Percentiles rank a stretch among this genome's conserved stretches.
Conservation (phyloP, 345 rosid species). For the Nasturtium officinale region DNA sequence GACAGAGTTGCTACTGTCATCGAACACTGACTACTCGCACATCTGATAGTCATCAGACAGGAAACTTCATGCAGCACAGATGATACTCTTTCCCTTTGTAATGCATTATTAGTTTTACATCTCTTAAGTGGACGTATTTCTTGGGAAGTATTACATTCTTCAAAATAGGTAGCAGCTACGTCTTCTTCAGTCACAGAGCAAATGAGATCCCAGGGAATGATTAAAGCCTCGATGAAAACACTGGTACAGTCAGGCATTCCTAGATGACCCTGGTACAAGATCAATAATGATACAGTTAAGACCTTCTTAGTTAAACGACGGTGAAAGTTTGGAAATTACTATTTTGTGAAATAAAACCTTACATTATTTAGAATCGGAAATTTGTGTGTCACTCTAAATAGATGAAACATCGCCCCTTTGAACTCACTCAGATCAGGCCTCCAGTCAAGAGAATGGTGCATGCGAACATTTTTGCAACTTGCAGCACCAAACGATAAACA, state of each 20-base stretch:
- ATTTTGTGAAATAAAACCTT: slow-evolving; percentile 21
- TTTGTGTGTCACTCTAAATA: slow-evolving; percentile 64
- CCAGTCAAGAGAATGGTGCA: slow-evolving; percentile 44
- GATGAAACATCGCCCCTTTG: slow-evolving; percentile 58
- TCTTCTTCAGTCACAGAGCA: slow-evolving; percentile 53
- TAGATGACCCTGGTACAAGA: slow-evolving; percentile 53
- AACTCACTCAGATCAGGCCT: slow-evolving; percentile 49
- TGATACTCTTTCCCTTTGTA: slow-evolving; percentile 32
- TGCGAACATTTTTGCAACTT: slow-evolving; percentile 46
- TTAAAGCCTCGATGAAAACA: slow-evolving; percentile 63
- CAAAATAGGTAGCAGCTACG: slow-evolving; percentile 30
- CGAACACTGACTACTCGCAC: slow-evolving; percentile 32
- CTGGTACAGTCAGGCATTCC: slow-evolving; percentile 44
- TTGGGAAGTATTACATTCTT: slow-evolving; percentile 29
- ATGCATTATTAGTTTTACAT: slow-evolving; percentile 42
- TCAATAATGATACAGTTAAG: slow-evolving; percentile 25
- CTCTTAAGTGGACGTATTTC: slow-evolving; percentile 56
- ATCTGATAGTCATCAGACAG: slow-evolving; percentile 59
- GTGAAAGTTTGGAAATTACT: slow-evolving; percentile 3
- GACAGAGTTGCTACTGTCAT: slow-evolving; percentile 52
- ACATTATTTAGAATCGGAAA: slow-evolving; percentile 62
- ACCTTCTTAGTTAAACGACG: neutral
- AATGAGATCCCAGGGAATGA: slow-evolving; percentile 76
- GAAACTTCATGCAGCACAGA: slow-evolving; percentile 42
- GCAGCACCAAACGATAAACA: slow-evolving; percentile 48